phyloP scores from a whole-genome alignment of 768 basidiomycete species.

The Floccularia luteovirens region DNA sequence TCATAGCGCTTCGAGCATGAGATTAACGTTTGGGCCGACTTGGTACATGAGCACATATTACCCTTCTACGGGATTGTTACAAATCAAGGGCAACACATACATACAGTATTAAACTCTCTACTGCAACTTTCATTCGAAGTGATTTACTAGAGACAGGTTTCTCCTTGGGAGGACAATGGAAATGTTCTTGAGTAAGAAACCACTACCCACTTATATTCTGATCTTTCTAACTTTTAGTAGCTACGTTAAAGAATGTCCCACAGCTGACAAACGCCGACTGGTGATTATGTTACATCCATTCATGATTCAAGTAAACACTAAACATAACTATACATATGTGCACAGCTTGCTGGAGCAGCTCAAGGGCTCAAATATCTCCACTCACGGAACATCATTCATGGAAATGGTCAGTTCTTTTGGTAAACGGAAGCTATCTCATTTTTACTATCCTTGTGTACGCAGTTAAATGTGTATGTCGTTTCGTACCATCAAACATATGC shows the following conservation, averaged over 20 bases:
- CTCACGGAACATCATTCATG: slow-evolving; percentile 42
- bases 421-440: slow-evolving; percentile 3
- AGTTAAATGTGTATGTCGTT: slow-evolving; percentile 56
- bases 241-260: slow-evolving; percentile 27
- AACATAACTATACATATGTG: background rate
- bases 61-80: slow-evolving; percentile 54
- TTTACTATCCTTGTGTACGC: background rate
- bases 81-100: slow-evolving; percentile 39
- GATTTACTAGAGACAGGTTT: slow-evolving; percentile 30
- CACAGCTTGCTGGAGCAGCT: slow-evolving; percentile 45
- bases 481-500: background rate
- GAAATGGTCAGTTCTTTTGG: slow-evolving; percentile 39
- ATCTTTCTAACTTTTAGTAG: slow-evolving; percentile 16
- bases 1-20: slow-evolving; percentile 49
- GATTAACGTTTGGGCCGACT: slow-evolving; percentile 43
- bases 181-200: slow-evolving; percentile 40
- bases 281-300: slow-evolving; percentile 19
- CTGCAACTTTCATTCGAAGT: background rate
- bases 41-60: slow-evolving; percentile 43
- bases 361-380: slow-evolving; percentile 54
- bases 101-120: slow-evolving; percentile 27
- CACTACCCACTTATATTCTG: background rate
- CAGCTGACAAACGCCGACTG: slow-evolving; percentile 31
- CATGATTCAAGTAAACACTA: background rate
- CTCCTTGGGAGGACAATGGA: slow-evolving; percentile 55